These are phyloP conservation scores for Coemansia sp. DNA, from an alignment of 192 early-diverging fungal genomes.

Conservation along the genomic window DNA sequence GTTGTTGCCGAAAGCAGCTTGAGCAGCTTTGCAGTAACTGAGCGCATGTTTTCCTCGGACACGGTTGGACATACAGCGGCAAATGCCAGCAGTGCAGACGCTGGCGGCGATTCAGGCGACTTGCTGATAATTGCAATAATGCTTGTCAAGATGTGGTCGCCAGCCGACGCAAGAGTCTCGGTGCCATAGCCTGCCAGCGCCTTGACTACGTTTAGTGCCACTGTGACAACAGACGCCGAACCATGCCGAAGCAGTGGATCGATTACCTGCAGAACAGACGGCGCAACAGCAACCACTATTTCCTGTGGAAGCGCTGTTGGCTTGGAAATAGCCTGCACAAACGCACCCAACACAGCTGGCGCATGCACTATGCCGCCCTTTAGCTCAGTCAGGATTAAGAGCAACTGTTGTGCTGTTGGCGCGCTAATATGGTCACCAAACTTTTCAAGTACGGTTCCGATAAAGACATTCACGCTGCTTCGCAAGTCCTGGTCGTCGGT, in stretches of 20 bases:
- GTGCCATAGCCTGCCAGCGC: slow-evolving; percentile 27
- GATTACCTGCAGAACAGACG: slow-evolving; percentile 8
- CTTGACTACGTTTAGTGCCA: slow-evolving; percentile 23
- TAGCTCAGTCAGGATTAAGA: slow-evolving; percentile 13
- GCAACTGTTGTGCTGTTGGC: slow-evolving; percentile 1
- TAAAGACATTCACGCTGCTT: slow-evolving; percentile 16
- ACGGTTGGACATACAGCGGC: slow-evolving; percentile 29
- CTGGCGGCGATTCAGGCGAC: slow-evolving; percentile 30
- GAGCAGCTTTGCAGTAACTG: slow-evolving; percentile 10
- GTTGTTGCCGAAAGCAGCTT: slow-evolving; percentile 19
- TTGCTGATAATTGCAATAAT: slow-evolving; percentile 24
- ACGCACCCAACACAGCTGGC: slow-evolving; percentile 13
- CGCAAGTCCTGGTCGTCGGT: slow-evolving; percentile 19
- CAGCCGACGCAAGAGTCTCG: background rate
- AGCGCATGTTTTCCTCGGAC: slow-evolving; percentile 3
- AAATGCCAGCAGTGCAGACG: slow-evolving; percentile 28
- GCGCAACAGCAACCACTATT: slow-evolving; percentile 13
- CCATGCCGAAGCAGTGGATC: slow-evolving; percentile 15
- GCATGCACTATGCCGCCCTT: slow-evolving; percentile 7
- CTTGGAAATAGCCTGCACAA: slow-evolving; percentile 13
- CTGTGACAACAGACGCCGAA: slow-evolving; percentile 1
- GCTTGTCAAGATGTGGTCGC: slow-evolving; percentile 11
- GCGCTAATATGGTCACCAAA: slow-evolving; percentile 28
- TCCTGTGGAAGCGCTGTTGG: slow-evolving; percentile 18
- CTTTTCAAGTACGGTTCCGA: slow-evolving; percentile 15